A percentile compares a stretch with the other conserved stretches of the same genome.
Evolutionary conservation across 1,284 basidiomycete species (phyloP).

Genomic region (Flammula alnicola): DNA sequence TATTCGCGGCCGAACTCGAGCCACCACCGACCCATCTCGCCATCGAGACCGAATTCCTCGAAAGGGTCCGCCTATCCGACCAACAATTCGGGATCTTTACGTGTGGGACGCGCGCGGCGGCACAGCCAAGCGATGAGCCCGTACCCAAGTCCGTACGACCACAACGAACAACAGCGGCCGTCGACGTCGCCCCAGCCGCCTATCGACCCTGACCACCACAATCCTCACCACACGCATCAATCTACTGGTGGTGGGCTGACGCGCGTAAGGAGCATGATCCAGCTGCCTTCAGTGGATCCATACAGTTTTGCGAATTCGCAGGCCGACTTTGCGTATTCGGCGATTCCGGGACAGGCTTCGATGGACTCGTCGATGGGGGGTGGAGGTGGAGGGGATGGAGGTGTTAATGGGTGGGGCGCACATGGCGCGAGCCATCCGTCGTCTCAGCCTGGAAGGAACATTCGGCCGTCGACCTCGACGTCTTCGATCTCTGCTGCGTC

Average conservation of each 20-base stretch:
- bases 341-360: slow-evolving; percentile 51
- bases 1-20: slow-evolving; percentile 74
- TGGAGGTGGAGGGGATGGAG: slow-evolving; percentile 20
- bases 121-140: slow-evolving; percentile 85
- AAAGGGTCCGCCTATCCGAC: slow-evolving; percentile 53
- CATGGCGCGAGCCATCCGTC: not conserved
- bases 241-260: slow-evolving; percentile 47
- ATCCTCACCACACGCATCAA: slow-evolving; percentile 32
- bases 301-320: slow-evolving; percentile 68
- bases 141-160: slow-evolving; percentile 79
- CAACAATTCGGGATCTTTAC: slow-evolving; percentile 51
- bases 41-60: slow-evolving; percentile 65
- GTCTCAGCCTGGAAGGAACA: slow-evolving; percentile 35
- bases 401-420: slow-evolving; percentile 45
- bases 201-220: slow-evolving; percentile 20
- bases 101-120: slow-evolving; percentile 69
- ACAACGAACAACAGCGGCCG: slow-evolving; percentile 65
- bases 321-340: slow-evolving; percentile 79
- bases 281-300: slow-evolving; percentile 69
- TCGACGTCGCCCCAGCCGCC: slow-evolving; percentile 73
- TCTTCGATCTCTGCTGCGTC: slow-evolving; percentile 73
- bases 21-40: slow-evolving; percentile 67
- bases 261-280: slow-evolving; percentile 79
- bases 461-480: slow-evolving; percentile 75
- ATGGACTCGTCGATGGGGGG: slow-evolving; percentile 49